Evolutionary conservation across 345 rosid species (phyloP).

Genomic region (Eucalyptus cloeziana): DNA sequence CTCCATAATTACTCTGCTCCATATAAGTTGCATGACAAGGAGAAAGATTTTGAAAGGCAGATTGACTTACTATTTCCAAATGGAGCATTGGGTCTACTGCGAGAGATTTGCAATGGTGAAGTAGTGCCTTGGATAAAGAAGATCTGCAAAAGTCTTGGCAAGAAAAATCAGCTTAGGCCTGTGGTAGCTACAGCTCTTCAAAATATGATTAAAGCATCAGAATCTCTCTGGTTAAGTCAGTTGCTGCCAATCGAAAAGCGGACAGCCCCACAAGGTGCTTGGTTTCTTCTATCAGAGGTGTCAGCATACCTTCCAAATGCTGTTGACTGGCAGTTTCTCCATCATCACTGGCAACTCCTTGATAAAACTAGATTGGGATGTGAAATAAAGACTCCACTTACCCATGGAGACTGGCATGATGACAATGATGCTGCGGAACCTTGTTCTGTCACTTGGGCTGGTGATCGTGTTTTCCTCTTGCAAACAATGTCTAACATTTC

Average conservation of each 20-base stretch:
- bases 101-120: constrained; percentile 60
- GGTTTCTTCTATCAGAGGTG: constrained; percentile 95
- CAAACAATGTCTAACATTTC: constrained; percentile 90
- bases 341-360: constrained; percentile 82
- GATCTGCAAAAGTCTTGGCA: constrained; percentile 72
- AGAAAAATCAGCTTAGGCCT: constrained; percentile 63
- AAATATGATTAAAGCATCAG: constrained; percentile 62
- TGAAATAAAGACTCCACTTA: constrained; percentile 11
- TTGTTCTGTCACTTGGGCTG: constrained; percentile 73
- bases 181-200: constrained; percentile 58
- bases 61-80: constrained; percentile 38
- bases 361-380: constrained; percentile 42
- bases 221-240: constrained; percentile 69
- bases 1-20: constrained; percentile 1
- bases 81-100: constrained; percentile 49
- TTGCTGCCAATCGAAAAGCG: constrained; percentile 70
- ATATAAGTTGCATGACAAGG: constrained; percentile 4
- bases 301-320: constrained; percentile 58
- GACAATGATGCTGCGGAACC: constrained; percentile 23
- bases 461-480: constrained; percentile 81
- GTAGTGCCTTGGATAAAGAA: constrained; percentile 85
- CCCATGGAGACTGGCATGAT: constrained; percentile 12
- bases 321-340: constrained; percentile 89
- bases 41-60: constrained; percentile 30
- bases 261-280: constrained; percentile 93